Conservation (phyloP, 169 alveolate species). For the Eimeria acervulina region DNA sequence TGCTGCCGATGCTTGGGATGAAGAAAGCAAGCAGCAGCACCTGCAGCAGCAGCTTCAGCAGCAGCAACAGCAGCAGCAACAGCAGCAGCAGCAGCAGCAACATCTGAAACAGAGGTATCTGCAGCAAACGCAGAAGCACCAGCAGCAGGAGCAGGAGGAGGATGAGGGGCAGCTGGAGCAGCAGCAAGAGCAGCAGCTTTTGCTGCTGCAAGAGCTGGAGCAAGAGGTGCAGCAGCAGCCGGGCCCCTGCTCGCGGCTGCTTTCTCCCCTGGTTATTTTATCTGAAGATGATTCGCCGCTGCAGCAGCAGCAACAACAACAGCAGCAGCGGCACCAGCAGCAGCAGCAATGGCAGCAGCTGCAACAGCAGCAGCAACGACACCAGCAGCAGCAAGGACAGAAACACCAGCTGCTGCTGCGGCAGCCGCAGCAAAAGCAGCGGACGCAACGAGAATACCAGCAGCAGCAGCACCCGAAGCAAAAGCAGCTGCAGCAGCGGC, state of each 20-base stretch:
- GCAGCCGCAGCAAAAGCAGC: not conserved
- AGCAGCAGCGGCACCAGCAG: not conserved
- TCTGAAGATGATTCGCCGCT: not conserved
- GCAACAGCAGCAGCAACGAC: not conserved
- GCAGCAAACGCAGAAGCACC: too few relatives aligned
- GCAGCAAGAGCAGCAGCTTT: too few relatives aligned
- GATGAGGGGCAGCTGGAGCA: too few relatives aligned
- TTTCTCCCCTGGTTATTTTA: not conserved
- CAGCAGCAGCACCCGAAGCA: not conserved
- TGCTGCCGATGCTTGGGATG: too few relatives aligned
- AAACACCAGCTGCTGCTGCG: not conserved
- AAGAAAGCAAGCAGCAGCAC: too few relatives aligned
- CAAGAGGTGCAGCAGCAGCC: not conserved
- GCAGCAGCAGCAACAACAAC: not conserved
- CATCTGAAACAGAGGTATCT: too few relatives aligned
- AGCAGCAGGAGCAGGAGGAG: too few relatives aligned
- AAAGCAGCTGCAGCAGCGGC: not conserved
- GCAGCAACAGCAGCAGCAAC: too few relatives aligned
- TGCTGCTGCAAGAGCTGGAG: not conserved
- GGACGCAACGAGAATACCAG: not conserved
- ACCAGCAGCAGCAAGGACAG: not conserved
- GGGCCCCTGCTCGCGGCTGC: not conserved
- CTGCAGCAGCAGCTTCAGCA: too few relatives aligned
- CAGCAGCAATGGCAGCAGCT: not conserved
- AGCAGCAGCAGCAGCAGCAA: too few relatives aligned